phyloP scores from a whole-genome alignment of 495 filamentous ascomycete species.

The Melanomma pulvis-pyrius region DNA sequence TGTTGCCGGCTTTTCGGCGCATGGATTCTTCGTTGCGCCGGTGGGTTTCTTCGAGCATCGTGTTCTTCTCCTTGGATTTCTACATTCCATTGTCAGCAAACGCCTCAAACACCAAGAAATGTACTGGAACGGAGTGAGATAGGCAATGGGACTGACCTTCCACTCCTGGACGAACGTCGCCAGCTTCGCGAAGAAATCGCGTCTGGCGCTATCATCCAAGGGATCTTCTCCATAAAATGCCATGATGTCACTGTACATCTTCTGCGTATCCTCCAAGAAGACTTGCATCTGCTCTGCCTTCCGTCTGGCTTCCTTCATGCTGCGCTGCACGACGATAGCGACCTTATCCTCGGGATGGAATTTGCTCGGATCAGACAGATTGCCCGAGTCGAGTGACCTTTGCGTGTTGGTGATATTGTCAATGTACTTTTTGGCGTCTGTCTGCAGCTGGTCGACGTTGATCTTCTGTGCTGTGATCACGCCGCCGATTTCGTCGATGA shows the following conservation, averaged over 20 bases:
- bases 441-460: constrained; percentile 87
- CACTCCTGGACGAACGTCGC: constrained; percentile 90
- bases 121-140: neutral
- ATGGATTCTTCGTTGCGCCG: constrained; percentile 84
- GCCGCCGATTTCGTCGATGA: constrained; percentile 79
- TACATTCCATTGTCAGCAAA: constrained; percentile 42
- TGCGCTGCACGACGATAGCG: constrained; percentile 83
- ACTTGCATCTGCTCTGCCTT: constrained; percentile 96
- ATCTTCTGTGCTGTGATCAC: constrained; percentile 86
- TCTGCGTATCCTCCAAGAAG: constrained; percentile 89
- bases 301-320: constrained; percentile 93
- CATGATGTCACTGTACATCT: constrained; percentile 94
- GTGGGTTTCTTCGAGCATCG: constrained; percentile 76
- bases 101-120: neutral
- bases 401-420: constrained; percentile 94
- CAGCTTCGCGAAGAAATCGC: constrained; percentile 95
- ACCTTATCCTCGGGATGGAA: constrained; percentile 98
- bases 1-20: constrained; percentile 76
- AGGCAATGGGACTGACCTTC: constrained; percentile 59
- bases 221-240: constrained; percentile 95
- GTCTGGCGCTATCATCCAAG: constrained; percentile 85
- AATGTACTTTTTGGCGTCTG: constrained; percentile 91
- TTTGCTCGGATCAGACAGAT: constrained; percentile 93
- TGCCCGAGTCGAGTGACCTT: constrained; percentile 85
- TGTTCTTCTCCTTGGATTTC: constrained; percentile 92